Conservation (phyloP, 1,139 yeast genomes). For the Yamadazyma dendronema region DNA sequence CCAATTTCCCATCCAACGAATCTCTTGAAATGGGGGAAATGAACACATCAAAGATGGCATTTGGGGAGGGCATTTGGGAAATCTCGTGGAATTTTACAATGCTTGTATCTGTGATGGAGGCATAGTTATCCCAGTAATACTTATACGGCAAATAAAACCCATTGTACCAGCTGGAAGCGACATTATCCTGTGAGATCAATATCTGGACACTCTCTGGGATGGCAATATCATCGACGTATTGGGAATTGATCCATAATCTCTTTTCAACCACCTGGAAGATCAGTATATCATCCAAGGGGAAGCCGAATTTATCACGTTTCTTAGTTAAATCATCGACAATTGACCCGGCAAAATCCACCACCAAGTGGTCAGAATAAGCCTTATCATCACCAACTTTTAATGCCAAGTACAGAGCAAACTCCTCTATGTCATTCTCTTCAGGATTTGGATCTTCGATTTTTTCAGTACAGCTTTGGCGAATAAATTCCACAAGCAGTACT, state of each 20-base stretch:
- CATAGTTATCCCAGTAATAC: constrained; percentile 32
- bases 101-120: constrained; percentile 11
- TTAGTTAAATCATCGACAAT: constrained; percentile 12
- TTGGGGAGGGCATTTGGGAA: constrained; percentile 12
- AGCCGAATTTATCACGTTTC: constrained; percentile 1
- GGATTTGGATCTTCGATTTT: constrained; percentile 1
- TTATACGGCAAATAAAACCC: constrained; percentile 30
- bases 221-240: constrained; percentile 13
- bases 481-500: constrained; percentile 3
- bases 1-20: constrained; percentile 15
- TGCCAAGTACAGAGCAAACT: constrained; percentile 20
- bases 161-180: constrained; percentile 27
- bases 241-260: constrained; percentile 12
- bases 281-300: constrained; percentile 3
- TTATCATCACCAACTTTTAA: constrained; percentile 5
- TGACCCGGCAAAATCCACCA: constrained; percentile 21
- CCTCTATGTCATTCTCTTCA: constrained; percentile 21
- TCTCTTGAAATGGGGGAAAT: constrained; percentile 22
- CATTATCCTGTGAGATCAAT: constrained; percentile 12
- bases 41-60: constrained; percentile 21
- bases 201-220: constrained; percentile 3
- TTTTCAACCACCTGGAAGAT: constrained; percentile 8
- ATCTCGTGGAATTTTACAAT: constrained; percentile 16
- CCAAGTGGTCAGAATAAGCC: constrained; percentile 7
- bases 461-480: constrained; percentile 4